These are phyloP conservation scores for Yamadazyma insecticola DNA, from an alignment of 805 yeast genomes.

Conservation along the genomic window DNA sequence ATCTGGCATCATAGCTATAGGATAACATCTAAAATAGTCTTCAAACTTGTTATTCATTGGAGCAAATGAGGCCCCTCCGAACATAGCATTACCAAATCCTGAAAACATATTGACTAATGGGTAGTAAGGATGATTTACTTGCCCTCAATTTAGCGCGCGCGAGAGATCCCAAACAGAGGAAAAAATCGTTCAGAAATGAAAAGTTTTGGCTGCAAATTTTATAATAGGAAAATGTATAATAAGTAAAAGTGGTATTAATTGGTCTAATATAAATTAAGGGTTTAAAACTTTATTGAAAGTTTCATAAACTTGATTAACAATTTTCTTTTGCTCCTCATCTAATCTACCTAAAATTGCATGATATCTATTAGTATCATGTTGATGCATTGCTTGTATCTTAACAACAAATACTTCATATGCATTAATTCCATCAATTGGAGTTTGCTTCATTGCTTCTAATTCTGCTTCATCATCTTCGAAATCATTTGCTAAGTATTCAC, in stretches of 20 bases:
- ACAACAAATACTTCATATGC: conserved; percentile 64
- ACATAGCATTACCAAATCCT: conserved; percentile 36
- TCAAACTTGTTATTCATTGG: conserved; percentile 50
- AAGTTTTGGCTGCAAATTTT: too few species aligned
- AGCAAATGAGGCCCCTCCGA: conserved; percentile 28
- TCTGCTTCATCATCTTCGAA: conserved; percentile 65
- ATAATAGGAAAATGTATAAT: too few species aligned
- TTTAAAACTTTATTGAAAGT: conserved; percentile 3
- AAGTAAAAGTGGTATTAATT: too few species aligned
- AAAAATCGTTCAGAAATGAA: too few species aligned
- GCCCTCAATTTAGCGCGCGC: too few species aligned
- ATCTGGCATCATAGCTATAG: conserved; percentile 87
- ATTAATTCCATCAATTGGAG: conserved; percentile 74
- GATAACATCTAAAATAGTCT: conserved; percentile 89
- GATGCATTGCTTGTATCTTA: conserved; percentile 46
- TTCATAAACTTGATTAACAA: conserved; percentile 10
- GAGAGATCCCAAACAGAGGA: too few species aligned
- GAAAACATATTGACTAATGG: too few species aligned
- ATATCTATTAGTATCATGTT: conserved; percentile 44
- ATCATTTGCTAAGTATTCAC: conserved; percentile 25
- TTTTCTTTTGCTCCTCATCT: conserved; percentile 29
- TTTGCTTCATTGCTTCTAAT: conserved; percentile 76
- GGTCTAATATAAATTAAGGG: too few species aligned
- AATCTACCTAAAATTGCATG: conserved; percentile 41
- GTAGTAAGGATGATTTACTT: too few species aligned